Evolutionary conservation across 495 filamentous ascomycete genomes (phyloP), one percentile per base, ranked within the genome.

Genomic region (Bacidia rubella): DNA sequence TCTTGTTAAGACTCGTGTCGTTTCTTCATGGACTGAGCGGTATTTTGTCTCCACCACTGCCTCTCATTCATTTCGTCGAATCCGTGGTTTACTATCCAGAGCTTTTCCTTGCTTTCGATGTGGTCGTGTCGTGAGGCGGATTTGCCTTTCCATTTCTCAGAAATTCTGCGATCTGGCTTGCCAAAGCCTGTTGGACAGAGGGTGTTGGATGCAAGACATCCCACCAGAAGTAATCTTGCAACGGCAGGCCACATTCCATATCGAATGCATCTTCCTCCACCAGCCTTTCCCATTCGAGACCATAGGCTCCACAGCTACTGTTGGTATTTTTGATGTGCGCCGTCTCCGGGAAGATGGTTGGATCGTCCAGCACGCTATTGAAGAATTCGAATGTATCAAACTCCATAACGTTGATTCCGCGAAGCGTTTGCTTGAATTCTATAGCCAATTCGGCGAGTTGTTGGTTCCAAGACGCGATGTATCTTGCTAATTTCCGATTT

Each of bases 361-460:
- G 52, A 15, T 54, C 35, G 23, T 48, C 45, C 20, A 54, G 1
- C 20, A 24, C 25, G n/a, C 38, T 10, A 3, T 46, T 39, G 32
- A 40, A 54, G 21, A 54, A 25, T 17, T 35, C 2, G 25, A 38
- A 48, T 15, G 32, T 10, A 19, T 49, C 19, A 24, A 54, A 48
- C 3, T 48, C 27, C 15, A 47, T 11, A 2, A 48, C 26, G 5
- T 40, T 48, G 25, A 38, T 24, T 2, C 17, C 22, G 11, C 29
- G 15, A 15, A 48, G 38, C 1, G 38, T 24, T 26, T 22, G 12
- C 3, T 5, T 24, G 0, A 49, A 40, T 40, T 48, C 23, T 43
- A 49, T 22, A 21, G 25, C 52, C 11, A 22, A 11, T 35, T n/a
- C 35, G 17, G 24, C 20, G 27, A 49, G 11, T 1, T 11, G 2